Evolutionary conservation across 257 asterid genomes (phyloP).

Genomic region (Nyctanthes arbortristis): DNA sequence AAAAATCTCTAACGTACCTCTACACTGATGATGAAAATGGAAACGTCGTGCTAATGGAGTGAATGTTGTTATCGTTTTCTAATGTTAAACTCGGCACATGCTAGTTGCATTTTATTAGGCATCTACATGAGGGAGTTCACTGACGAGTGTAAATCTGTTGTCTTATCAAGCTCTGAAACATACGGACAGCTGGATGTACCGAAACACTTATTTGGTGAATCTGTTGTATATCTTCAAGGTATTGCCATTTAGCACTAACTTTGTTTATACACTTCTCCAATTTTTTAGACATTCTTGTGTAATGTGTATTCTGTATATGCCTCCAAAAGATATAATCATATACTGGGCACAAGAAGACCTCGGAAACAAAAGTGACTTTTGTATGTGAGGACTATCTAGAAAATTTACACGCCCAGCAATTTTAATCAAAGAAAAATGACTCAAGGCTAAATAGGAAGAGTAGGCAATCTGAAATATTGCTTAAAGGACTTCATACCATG

Average conservation of each 20-base stretch:
- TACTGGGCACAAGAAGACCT: too few species aligned
- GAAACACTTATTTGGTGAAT: constrained; percentile 82
- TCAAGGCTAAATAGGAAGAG: neutral
- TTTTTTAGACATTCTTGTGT: constrained; percentile 13
- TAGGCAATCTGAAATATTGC: neutral
- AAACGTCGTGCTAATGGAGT: constrained; percentile 85
- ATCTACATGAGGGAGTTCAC: constrained; percentile 16
- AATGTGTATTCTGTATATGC: constrained; percentile 6
- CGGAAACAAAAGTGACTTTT: neutral
- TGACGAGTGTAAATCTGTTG: constrained; percentile 17
- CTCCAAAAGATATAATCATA: neutral
- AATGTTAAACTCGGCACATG: constrained; percentile 2
- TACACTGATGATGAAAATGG: constrained; percentile 87
- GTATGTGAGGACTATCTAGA: neutral
- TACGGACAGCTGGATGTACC: constrained; percentile 84
- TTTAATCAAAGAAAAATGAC: neutral
- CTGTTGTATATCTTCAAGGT: constrained; percentile 87
- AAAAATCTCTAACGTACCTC: constrained; percentile 65
- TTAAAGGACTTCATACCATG: neutral
- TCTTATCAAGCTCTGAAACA: constrained; percentile 61
- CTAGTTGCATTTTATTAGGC: constrained; percentile 16
- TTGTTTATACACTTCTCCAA: constrained; percentile 9
- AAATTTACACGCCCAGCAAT: neutral
- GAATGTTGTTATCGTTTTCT: constrained; percentile 40
- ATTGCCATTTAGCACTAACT: constrained; percentile 20